Conservation (phyloP, 2,329 filamentous ascomycete species). For the Pseudogymnoascus sp. region DNA sequence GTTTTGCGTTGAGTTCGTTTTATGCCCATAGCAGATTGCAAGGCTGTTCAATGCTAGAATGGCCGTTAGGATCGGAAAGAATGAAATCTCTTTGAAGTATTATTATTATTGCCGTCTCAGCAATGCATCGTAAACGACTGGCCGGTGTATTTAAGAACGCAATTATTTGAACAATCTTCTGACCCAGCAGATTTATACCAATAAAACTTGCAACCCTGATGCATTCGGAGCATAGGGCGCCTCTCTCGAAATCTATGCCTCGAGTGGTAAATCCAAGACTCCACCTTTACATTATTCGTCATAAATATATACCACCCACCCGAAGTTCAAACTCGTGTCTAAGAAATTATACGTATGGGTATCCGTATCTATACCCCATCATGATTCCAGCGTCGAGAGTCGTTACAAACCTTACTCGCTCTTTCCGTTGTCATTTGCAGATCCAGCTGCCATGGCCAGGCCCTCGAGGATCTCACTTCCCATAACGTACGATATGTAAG, state of each 20-base stretch:
- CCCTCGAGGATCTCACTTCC: slow-evolving; percentile 55
- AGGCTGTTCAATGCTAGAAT: neutral
- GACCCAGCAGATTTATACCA: neutral
- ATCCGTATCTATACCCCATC: neutral
- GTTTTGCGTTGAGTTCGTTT: neutral
- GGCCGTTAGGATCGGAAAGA: neutral
- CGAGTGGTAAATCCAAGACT: neutral
- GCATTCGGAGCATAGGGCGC: neutral
- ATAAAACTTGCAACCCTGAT: neutral
- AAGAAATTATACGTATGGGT: neutral
- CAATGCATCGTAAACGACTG: neutral
- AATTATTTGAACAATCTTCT: slow-evolving; percentile 3
- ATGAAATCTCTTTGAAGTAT: neutral
- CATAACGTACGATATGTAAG: slow-evolving; percentile 55
- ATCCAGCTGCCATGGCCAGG: slow-evolving; percentile 40
- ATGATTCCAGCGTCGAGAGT: neutral
- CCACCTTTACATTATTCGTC: neutral
- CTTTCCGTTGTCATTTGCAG: neutral
- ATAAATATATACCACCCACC: neutral
- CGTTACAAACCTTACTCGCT: neutral
- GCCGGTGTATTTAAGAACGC: neutral
- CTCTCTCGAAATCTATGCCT: neutral
- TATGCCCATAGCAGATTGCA: neutral
- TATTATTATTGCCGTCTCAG: neutral
- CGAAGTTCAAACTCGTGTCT: neutral